Evolutionary conservation across 2,329 filamentous ascomycete genomes (phyloP).

Genomic region (Hypoxylon sp.): DNA sequence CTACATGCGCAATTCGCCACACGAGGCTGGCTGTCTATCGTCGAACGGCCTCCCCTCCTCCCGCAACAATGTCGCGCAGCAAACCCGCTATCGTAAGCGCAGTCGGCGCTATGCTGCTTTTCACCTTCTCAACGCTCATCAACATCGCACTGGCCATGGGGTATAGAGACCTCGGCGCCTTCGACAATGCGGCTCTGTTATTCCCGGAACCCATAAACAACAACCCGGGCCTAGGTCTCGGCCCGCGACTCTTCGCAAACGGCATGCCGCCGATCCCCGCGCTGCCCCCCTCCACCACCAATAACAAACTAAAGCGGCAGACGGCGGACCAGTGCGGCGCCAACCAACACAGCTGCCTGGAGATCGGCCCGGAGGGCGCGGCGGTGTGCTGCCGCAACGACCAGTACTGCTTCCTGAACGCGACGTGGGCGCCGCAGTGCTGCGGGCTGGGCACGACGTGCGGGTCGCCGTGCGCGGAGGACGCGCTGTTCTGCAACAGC

Average conservation of each 20-base stretch:
- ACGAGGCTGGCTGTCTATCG: slow-evolving; percentile 22
- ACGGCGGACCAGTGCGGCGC: slow-evolving; percentile 23
- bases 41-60: slow-evolving; percentile 17
- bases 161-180: slow-evolving; percentile 16
- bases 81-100: not conserved
- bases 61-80: slow-evolving; percentile 22
- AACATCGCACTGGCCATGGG: slow-evolving; percentile 3
- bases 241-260: slow-evolving; percentile 41
- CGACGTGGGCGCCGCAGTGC: slow-evolving; percentile 38
- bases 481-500: slow-evolving; percentile 36
- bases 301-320: slow-evolving; percentile 26
- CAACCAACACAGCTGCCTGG: slow-evolving; percentile 42
- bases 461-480: slow-evolving; percentile 33
- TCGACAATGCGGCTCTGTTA: slow-evolving; percentile 35
- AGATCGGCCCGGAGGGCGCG: slow-evolving; percentile 30
- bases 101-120: not conserved
- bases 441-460: slow-evolving; percentile 41
- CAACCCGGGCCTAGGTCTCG: slow-evolving; percentile 40
- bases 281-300: slow-evolving; percentile 1
- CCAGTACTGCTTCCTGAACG: slow-evolving; percentile 44
- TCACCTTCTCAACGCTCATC: slow-evolving; percentile 17
- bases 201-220: slow-evolving; percentile 5
- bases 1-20: slow-evolving; percentile 21
- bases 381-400: slow-evolving; percentile 42
- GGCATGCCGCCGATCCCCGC: slow-evolving; percentile 39